phyloP scores from a whole-genome alignment of 192 early-diverging fungal genomes.

The Phycomyces nitens region DNA sequence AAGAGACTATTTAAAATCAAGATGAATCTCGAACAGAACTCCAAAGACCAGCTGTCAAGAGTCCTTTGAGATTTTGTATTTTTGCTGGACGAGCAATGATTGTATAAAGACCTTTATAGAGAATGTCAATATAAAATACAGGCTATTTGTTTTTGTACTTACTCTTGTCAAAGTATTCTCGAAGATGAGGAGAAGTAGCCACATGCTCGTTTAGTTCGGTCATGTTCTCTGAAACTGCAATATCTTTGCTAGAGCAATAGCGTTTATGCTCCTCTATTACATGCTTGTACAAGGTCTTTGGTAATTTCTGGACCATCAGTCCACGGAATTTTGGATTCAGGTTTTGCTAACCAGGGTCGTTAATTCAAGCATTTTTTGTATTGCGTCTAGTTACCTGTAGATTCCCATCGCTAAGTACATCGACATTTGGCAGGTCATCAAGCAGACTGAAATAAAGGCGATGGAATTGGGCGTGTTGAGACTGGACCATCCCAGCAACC shows the following conservation, averaged over 20 bases:
- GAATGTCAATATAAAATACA: too few relatives aligned
- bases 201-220: slow-evolving; percentile 40
- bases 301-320: slow-evolving; percentile 74
- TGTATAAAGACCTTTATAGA: too few relatives aligned
- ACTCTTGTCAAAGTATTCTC: slow-evolving; percentile 43
- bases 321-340: slow-evolving; percentile 58
- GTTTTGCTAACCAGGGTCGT: slow-evolving; percentile 55
- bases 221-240: slow-evolving; percentile 24
- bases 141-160: background rate
- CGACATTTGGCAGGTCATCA: slow-evolving; percentile 50
- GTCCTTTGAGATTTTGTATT: slow-evolving; percentile 87
- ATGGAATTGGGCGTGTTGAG: slow-evolving; percentile 60
- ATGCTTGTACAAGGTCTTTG: slow-evolving; percentile 68
- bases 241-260: slow-evolving; percentile 16
- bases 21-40: slow-evolving; percentile 46
- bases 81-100: slow-evolving; percentile 67
- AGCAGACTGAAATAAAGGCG: slow-evolving; percentile 53
- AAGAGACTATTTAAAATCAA: slow-evolving; percentile 3
- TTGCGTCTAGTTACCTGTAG: slow-evolving; percentile 29
- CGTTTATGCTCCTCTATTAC: slow-evolving; percentile 41
- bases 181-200: slow-evolving; percentile 35
- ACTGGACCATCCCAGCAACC: slow-evolving; percentile 87
- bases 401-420: slow-evolving; percentile 13
- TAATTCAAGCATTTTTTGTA: too few relatives aligned
- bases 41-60: slow-evolving; percentile 79